Evolutionary conservation across 441 rosid species (phyloP).

Genomic region (Syzygium syzygioides): DNA sequence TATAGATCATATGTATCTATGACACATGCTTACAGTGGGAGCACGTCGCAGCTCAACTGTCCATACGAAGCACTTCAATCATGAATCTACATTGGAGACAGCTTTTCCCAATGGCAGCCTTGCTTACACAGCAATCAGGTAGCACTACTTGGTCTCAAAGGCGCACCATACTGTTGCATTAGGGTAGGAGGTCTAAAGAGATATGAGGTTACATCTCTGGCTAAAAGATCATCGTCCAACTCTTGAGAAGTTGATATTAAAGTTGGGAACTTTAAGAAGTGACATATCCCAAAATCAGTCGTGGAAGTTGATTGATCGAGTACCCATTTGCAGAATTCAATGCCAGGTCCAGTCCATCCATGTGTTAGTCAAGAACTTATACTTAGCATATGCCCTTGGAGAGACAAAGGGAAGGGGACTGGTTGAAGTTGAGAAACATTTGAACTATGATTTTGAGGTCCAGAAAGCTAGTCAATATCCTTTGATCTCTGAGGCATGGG

Average conservation of each 20-base stretch:
- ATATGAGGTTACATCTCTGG: background rate
- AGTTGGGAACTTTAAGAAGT: background rate
- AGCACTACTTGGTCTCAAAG: background rate
- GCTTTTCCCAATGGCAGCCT: background rate
- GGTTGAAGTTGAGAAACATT: background rate
- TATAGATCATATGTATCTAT: background rate
- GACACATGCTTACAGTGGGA: background rate
- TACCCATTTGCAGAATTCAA: background rate
- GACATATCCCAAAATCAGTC: background rate
- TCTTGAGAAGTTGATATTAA: background rate
- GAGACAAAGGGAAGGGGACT: background rate
- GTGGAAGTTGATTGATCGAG: background rate
- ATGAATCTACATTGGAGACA: background rate
- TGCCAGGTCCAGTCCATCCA: background rate
- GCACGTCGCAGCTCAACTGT: background rate
- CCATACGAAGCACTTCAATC: background rate
- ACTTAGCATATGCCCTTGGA: background rate
- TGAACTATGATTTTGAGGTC: background rate
- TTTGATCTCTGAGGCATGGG: slow-evolving; percentile 34
- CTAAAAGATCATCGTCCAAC: background rate
- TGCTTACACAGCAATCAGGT: background rate
- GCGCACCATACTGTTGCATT: background rate
- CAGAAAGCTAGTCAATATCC: slow-evolving; percentile 21
- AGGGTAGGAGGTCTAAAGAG: background rate
- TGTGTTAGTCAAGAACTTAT: background rate